Conservation (phyloP, 106 monocot genomes). For the Apostasia shenzhenica region DNA sequence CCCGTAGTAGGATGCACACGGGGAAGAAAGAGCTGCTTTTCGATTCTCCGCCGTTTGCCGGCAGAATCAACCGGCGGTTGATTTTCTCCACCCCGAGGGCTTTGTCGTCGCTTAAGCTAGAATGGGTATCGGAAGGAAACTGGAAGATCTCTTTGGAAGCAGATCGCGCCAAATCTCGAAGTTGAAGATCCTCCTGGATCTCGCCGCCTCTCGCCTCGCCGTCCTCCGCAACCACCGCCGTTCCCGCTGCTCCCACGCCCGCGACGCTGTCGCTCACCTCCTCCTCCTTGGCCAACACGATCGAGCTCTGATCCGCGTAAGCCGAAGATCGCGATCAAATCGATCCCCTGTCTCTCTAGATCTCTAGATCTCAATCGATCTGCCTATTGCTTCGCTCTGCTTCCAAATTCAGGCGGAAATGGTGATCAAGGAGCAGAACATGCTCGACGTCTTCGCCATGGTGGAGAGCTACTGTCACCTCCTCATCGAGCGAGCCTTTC, state of each 20-base stretch:
- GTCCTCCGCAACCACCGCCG: constrained; percentile 60
- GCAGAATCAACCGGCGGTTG: no score
- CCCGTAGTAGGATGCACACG: no score
- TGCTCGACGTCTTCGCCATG: constrained; percentile 53
- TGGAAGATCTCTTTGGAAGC: constrained; percentile 29
- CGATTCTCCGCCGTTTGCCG: no score
- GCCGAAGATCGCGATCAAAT: background rate
- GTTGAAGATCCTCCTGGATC: constrained; percentile 43
- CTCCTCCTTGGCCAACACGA: constrained; percentile 52
- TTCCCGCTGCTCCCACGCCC: constrained; percentile 34
- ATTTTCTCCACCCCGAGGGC: no score
- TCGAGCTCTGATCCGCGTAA: constrained; percentile 65
- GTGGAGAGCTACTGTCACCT: constrained; percentile 55
- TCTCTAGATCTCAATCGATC: background rate
- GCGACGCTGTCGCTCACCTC: constrained; percentile 48
- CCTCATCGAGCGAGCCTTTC: constrained; percentile 28
- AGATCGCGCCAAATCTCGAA: constrained; percentile 16
- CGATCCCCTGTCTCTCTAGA: background rate
- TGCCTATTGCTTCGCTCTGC: background rate
- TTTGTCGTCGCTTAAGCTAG: background rate
- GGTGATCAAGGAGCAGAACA: constrained; percentile 77
- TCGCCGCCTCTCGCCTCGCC: constrained; percentile 36
- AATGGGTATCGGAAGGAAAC: constrained; percentile 31
- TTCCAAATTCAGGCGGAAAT: constrained; percentile 40
- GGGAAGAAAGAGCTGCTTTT: no score